These are phyloP conservation scores for Larix kaempferi DNA, from an alignment of 75 land plant genomes.

Conservation along the genomic window DNA sequence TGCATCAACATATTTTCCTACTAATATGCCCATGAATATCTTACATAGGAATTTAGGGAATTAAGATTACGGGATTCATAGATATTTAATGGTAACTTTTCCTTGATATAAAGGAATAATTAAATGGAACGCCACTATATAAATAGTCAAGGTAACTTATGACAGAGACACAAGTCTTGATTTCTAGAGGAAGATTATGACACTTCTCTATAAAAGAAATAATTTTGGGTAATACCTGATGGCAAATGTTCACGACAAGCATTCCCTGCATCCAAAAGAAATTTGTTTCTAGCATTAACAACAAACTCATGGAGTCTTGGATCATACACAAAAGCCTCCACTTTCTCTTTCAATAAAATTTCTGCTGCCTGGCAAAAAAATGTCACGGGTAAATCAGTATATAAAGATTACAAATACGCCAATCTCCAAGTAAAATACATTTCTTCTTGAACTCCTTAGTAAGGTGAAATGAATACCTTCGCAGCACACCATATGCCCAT, in stretches of 20 bases:
- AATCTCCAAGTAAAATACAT: neutral
- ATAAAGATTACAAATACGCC: neutral
- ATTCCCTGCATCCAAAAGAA: conserved; percentile 1
- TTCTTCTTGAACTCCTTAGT: neutral
- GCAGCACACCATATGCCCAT: conserved; percentile 64
- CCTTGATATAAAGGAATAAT: neutral
- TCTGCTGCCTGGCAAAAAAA: neutral
- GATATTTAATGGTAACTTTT: neutral
- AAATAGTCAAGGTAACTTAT: neutral
- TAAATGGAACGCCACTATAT: neutral
- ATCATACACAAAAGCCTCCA: neutral
- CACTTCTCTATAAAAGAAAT: too few species aligned
- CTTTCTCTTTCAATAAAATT: neutral
- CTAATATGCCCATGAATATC: neutral
- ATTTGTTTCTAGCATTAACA: neutral
- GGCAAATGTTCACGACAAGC: conserved; percentile 3
- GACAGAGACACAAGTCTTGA: neutral
- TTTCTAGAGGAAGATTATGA: too few species aligned
- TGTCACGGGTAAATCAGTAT: neutral
- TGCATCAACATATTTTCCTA: neutral
- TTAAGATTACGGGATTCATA: neutral
- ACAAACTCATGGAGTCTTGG: neutral
- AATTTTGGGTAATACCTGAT: neutral
- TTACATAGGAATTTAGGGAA: neutral
- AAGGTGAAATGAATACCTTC: conserved; percentile 28